Evolutionary conservation across 2,329 filamentous ascomycete species (phyloP).

Genomic region (Septoria linicola): DNA sequence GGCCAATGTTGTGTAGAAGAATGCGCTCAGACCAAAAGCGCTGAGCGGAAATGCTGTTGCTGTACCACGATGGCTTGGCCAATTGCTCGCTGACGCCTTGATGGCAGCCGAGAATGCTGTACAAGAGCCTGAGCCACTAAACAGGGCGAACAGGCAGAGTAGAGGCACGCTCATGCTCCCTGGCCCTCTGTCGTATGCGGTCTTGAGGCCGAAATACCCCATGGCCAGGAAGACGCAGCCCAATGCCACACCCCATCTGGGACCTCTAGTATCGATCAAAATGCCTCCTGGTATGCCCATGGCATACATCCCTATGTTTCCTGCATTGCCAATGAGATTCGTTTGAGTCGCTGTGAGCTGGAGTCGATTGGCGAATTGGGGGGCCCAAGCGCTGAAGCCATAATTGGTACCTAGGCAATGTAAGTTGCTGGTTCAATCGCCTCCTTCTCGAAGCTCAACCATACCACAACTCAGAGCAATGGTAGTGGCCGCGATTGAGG

Average conservation of each 20-base stretch:
- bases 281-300: constrained; percentile 86
- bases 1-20: constrained; percentile 87
- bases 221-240: constrained; percentile 70
- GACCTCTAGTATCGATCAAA: constrained; percentile 78
- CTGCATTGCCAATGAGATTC: constrained; percentile 78
- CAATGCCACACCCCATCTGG: constrained; percentile 72
- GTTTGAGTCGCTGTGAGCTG: constrained; percentile 87
- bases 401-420: constrained; percentile 74
- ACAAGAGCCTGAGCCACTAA: constrained; percentile 86
- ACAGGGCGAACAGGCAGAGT: constrained; percentile 79
- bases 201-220: constrained; percentile 84
- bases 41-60: constrained; percentile 92
- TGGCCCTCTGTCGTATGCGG: constrained; percentile 69
- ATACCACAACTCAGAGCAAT: constrained; percentile 86
- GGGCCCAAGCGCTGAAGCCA: constrained; percentile 97
- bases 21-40: constrained; percentile 90
- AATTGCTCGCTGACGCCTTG: constrained; percentile 83
- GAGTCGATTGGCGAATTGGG: constrained; percentile 85
- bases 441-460: constrained; percentile 59
- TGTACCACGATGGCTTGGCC: constrained; percentile 85
- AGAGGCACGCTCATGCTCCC: constrained; percentile 56
- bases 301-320: constrained; percentile 92
- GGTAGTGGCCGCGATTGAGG: constrained; percentile 78
- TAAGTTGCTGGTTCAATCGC: constrained; percentile 55
- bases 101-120: constrained; percentile 85